A percentile compares a stretch with the other conserved stretches of the same genome.
Conservation (phyloP, 2,329 filamentous ascomycete species). For the Parascedosporium putredinis region DNA sequence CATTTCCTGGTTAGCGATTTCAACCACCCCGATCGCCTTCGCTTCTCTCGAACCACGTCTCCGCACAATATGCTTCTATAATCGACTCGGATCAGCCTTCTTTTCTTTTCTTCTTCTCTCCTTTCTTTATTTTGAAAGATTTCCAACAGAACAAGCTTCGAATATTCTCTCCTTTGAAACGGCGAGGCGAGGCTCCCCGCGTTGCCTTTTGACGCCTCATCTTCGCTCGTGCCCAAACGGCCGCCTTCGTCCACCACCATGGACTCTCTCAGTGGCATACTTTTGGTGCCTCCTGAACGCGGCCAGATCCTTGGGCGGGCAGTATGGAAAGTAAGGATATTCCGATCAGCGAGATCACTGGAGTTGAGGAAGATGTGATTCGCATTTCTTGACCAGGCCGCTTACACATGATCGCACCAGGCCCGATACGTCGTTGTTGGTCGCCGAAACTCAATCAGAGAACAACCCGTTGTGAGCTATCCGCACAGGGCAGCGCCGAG, state of each 20-base stretch:
- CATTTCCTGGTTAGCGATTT: background rate
- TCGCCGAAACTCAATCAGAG: conserved; percentile 21
- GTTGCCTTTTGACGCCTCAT: background rate
- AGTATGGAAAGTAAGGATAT: conserved; percentile 37
- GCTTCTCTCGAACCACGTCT: background rate
- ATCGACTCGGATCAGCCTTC: background rate
- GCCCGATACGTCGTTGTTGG: conserved; percentile 50
- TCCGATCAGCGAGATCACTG: background rate
- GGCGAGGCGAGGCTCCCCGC: too few species aligned
- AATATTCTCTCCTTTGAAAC: too few species aligned
- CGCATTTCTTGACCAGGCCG: too few species aligned
- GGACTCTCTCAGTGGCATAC: conserved; percentile 32
- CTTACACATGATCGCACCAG: conserved; percentile 24
- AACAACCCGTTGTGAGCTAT: conserved; percentile 25
- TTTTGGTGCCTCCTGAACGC: conserved; percentile 40
- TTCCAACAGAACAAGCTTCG: too few species aligned
- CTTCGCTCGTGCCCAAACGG: background rate
- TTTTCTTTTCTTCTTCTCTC: too few species aligned
- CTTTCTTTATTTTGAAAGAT: too few species aligned
- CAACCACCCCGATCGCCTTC: background rate
- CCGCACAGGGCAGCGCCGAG: conserved; percentile 30
- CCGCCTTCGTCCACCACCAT: conserved; percentile 1
- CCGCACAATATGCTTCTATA: conserved; percentile 1
- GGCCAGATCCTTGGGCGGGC: conserved; percentile 39
- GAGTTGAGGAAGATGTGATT: background rate